Conservation (phyloP, 495 filamentous ascomycete genomes). For the Sphaerosporella brunnea region DNA sequence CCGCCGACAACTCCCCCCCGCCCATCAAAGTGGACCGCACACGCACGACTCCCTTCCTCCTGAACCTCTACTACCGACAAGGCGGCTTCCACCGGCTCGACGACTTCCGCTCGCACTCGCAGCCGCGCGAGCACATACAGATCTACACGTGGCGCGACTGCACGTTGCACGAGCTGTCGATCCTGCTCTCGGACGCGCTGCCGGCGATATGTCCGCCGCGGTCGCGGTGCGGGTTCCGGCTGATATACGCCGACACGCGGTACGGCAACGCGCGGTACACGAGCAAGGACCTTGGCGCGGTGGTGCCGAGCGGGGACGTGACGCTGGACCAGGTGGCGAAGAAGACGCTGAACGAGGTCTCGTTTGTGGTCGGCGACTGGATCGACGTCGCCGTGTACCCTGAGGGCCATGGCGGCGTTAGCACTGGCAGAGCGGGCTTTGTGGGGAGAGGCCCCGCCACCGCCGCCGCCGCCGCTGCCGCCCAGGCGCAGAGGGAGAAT, state of each 20-base stretch:
- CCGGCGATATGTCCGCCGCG: slow-evolving; percentile 57
- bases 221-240: slow-evolving; percentile 67
- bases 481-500: no score
- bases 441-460: slow-evolving; percentile 21
- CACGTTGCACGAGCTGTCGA: slow-evolving; percentile 64
- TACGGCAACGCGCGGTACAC: slow-evolving; percentile 41
- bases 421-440: slow-evolving; percentile 30
- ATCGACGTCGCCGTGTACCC: slow-evolving; percentile 68
- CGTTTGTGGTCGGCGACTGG: slow-evolving; percentile 80
- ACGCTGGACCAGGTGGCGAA: slow-evolving; percentile 35
- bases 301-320: slow-evolving; percentile 52
- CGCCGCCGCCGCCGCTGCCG: no score
- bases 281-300: slow-evolving; percentile 59
- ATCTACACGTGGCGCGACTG: slow-evolving; percentile 82
- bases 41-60: slow-evolving; percentile 66
- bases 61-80: slow-evolving; percentile 72
- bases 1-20: not conserved
- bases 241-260: slow-evolving; percentile 68
- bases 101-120: slow-evolving; percentile 39
- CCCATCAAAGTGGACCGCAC: slow-evolving; percentile 44
- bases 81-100: slow-evolving; percentile 55
- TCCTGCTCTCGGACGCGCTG: slow-evolving; percentile 50
- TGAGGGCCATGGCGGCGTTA: slow-evolving; percentile 52
- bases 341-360: slow-evolving; percentile 53
- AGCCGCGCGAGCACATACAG: slow-evolving; percentile 50